Base-by-base conservation (phyloP, 345 rosid species). In the Diplotaxis tenuifolia region DNA sequence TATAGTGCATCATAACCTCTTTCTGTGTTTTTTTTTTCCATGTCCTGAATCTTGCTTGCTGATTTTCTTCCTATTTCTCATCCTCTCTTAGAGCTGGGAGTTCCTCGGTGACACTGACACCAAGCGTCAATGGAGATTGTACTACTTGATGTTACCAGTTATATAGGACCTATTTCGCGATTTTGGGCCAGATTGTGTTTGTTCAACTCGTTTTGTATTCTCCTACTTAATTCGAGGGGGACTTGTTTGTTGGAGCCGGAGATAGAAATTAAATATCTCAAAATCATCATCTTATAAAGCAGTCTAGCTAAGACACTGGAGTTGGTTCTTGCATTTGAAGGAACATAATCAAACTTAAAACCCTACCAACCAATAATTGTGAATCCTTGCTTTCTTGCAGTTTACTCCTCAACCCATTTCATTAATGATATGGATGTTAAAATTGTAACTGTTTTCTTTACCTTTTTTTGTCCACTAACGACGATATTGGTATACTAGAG, bases 31-130 rank as follows among this genome's bases (percentile, higher is more conserved):
- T 4, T 4, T 14, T 12, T 21, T 62, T 31, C 29, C 50, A 21
- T 45, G 32, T 22, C 58, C 20, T 27, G 57, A 53, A 28, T 75
- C 25, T 25, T 15, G 36, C 38, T 15, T 2, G 70, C 74, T 75
- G 63, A 68, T 54, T n/a, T 22, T 68, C 62, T 38, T 68, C 36
- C 50, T 16, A 8, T 75, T 68, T 68, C 45, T 68, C 34, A n/a
- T 74, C 58, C 36, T 68, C 64, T 62, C 74, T 23, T 75, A 75
- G 79, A 62, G 45, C 19, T 75, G 64, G 79, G 74, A 75, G 79
- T 69, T 62, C 79, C 79, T 28, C 78, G 73, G 78, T 75, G 78
- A 67, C 78, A 75, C 47, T 75, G 78, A 67, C 78, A 75, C 47
- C 62, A 66, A 60, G 73, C 69, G 57, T 68, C 69, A 45, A 36